phyloP scores from a whole-genome alignment of 139 green algal species.

The Axilococcus clingmanii region DNA sequence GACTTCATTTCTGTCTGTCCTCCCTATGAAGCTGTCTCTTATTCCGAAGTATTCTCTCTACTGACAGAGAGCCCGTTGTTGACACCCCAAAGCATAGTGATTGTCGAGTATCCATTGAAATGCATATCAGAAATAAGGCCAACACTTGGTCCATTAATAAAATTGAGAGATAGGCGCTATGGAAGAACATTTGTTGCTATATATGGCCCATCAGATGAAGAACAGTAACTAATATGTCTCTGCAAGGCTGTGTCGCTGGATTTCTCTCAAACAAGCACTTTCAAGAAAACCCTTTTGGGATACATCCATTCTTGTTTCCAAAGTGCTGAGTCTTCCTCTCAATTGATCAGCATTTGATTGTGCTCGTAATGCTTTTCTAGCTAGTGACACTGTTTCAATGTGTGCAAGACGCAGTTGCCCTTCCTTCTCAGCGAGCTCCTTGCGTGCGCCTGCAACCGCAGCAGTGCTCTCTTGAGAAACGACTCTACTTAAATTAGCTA shows the following conservation, averaged over 20 bases:
- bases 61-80: slow-evolving; percentile 63
- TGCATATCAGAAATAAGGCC: slow-evolving; percentile 36
- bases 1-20: slow-evolving; percentile 90
- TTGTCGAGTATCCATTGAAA: slow-evolving; percentile 82
- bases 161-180: slow-evolving; percentile 72
- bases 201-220: slow-evolving; percentile 38
- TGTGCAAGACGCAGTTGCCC: too few relatives aligned
- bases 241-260: too few relatives aligned
- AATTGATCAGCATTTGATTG: too few relatives aligned
- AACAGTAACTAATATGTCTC: too few relatives aligned
- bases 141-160: slow-evolving; percentile 37
- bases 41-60: slow-evolving; percentile 70
- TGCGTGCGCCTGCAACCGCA: background rate
- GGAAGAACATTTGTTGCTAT: slow-evolving; percentile 73
- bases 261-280: too few relatives aligned
- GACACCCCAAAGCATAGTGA: slow-evolving; percentile 45
- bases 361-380: too few relatives aligned
- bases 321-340: background rate
- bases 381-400: too few relatives aligned
- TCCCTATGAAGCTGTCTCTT: slow-evolving; percentile 82
- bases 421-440: too few relatives aligned
- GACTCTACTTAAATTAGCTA: slow-evolving; percentile 31
- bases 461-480: slow-evolving; percentile 24
- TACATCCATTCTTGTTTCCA: too few relatives aligned
- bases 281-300: too few relatives aligned